Base-by-base conservation (phyloP, 768 basidiomycete species). In the Saitozyma podzolica region DNA sequence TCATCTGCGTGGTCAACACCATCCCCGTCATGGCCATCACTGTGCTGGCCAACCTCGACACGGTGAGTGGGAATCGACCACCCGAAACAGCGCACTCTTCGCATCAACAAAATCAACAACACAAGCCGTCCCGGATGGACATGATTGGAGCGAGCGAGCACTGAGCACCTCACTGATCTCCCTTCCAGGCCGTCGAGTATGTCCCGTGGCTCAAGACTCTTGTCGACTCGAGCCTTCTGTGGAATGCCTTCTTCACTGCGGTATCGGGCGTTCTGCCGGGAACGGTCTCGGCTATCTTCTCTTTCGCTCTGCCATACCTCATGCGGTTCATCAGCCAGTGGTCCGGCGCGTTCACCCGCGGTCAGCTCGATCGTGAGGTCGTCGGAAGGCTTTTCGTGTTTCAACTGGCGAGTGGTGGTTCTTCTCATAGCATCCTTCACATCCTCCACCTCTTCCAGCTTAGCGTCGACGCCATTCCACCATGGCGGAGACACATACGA, bases 361-460 rank as follows among this genome's bases (percentile, higher is more conserved):
- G 74, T 50, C 66, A 73, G 47, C 59, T 76, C 19, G 74, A 76
- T 56, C 65, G 68, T 50, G 60, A 66, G 52, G 70, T 72, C 29
- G 69, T 73, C 16, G 55, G 65, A 40, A 67, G 68, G 47, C 57
- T 73, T n/a, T 76, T 73, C 52, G 58, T 62, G 10, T 76, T 76
- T 45, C 56, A 61, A 17, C 53, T 76, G 40, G 72, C 73, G 29
- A 58, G 72, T 57, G 17, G 5, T 17, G 42, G 4, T 49, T 8
- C 13, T 3, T 17, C 45, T 17, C 11, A 6, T 45, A 9, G 43
- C 43, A 9, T 45, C 9, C n/a, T 47, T 47, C 45, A 47, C 13
- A 2, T 3, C 45, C 4, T 10, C 53, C 8, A 40, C 19, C 19
- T 11, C 50, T 17, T 50, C 59, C 39, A 8, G 8, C 42, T 49